These are phyloP conservation scores for Chalciporus chontae DNA, from an alignment of 768 basidiomycete species.

Conservation along the genomic window DNA sequence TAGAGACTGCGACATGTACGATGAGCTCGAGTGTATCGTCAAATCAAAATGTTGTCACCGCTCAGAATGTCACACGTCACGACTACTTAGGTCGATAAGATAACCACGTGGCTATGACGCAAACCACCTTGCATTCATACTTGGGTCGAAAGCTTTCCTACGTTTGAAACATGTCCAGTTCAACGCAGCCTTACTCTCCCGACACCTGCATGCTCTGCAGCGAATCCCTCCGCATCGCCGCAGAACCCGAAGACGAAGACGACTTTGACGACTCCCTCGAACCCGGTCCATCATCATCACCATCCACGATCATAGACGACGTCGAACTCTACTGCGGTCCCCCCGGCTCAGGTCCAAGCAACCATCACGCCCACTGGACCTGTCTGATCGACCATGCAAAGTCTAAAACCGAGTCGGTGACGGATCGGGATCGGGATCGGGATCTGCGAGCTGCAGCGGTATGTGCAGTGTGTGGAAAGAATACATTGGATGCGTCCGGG, in stretches of 20 bases:
- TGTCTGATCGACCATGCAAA: conserved; percentile 24
- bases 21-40: neutral
- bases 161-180: neutral
- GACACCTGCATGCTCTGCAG: conserved; percentile 26
- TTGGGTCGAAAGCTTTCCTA: conserved; percentile 4
- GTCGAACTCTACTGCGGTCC: conserved; percentile 23
- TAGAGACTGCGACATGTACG: neutral
- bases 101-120: conserved; percentile 3
- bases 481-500: conserved; percentile 13
- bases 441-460: neutral
- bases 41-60: neutral
- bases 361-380: conserved; percentile 26
- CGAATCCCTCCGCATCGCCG: conserved; percentile 13
- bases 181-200: conserved; percentile 14
- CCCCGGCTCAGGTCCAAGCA: conserved; percentile 18
- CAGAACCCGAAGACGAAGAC: neutral
- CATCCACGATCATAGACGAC: conserved; percentile 19
- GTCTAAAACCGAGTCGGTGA: neutral
- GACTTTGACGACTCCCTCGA: neutral
- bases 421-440: too few species aligned
- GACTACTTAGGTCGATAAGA: conserved; percentile 1
- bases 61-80: too few species aligned
- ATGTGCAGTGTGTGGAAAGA: conserved; percentile 17
- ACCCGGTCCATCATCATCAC: neutral
- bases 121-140: neutral